Conservation (phyloP, 2,329 filamentous ascomycete genomes). For the Niveomyces coronatus region DNA sequence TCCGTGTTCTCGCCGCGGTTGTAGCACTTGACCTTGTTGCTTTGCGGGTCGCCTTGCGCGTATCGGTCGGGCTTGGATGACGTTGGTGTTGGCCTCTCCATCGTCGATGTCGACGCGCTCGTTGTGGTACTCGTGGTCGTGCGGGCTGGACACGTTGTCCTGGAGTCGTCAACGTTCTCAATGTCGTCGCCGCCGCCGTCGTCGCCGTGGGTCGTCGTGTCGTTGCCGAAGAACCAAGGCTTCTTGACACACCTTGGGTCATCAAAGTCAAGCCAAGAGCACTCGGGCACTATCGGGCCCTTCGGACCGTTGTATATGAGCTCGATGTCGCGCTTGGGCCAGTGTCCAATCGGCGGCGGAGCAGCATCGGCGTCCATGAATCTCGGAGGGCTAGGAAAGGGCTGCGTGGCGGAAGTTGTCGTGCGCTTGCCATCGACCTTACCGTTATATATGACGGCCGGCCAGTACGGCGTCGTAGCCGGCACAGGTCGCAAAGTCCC, state of each 20-base stretch:
- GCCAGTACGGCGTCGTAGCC: conserved; percentile 16
- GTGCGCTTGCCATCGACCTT: conserved; percentile 11
- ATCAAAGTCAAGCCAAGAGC: conserved; percentile 5
- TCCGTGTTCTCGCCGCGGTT: conserved; percentile 11
- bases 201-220: background rate
- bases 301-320: background rate
- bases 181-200: conserved; percentile 5
- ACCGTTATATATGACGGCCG: conserved; percentile 14
- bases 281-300: conserved; percentile 3
- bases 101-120: background rate
- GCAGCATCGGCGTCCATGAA: conserved; percentile 12
- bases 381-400: conserved; percentile 14
- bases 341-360: conserved; percentile 10
- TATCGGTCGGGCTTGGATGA: conserved; percentile 4
- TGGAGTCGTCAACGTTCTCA: conserved; percentile 2
- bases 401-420: conserved; percentile 9
- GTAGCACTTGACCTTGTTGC: conserved; percentile 13
- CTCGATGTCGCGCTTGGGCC: conserved; percentile 10
- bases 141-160: background rate
- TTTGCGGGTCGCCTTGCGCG: conserved; percentile 8
- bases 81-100: conserved; percentile 1
- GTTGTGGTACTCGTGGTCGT: conserved; percentile 2
- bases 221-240: conserved; percentile 1
- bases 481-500: conserved; percentile 12
- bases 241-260: conserved; percentile 3